Evolutionary conservation across 768 basidiomycete species (phyloP), one percentile per base, ranked within the genome.

Genomic region (Tylopilus sp.): DNA sequence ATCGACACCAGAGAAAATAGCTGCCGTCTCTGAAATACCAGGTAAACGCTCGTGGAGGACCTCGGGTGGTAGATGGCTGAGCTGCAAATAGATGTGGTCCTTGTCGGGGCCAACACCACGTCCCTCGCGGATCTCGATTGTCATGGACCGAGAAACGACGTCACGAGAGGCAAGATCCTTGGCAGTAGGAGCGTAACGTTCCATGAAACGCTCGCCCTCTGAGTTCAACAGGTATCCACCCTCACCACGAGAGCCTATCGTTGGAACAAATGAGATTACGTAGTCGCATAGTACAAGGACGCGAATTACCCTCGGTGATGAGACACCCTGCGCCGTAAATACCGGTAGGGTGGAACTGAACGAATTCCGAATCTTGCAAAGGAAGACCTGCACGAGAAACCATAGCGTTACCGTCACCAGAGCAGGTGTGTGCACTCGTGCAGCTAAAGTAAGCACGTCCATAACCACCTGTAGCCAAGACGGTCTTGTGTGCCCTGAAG

Each of bases 321-420:
- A 99, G 80, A 74, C 97, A 99, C 44, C 97, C 97, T 63, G 97
- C 96, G 60, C 97, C 97, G 69, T 98, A 99, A 65, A 99, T 98
- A 74, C 97, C 97, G 42, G 97, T 98, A 3, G 97, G 97, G 72
- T 98, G 97, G 91, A 99, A 99, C 71, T 99, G 97, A n/a, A 98
- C 95, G 69, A 99, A 99, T 73, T 99, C 97, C 55, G 89, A 72
- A 74, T 99, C 97, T 75, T 98, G 97, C 40, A 98, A 78, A 49
- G 97, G 97, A 48, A 99, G 78, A 29, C 97, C 97, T 25, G 97
- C 97, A 65, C 97, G 85, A 45, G 86, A 86, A 59, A 98, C 93
- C 97, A 99, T 99, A 29, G 92, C 97, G 65, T 98, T 98, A 54
- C 97, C 97, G 60, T 99, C 97, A 68, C 97, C 97, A 49, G 96